phyloP scores from a whole-genome alignment of 495 filamentous ascomycete species.

The Hypoxylon subgilvum region DNA sequence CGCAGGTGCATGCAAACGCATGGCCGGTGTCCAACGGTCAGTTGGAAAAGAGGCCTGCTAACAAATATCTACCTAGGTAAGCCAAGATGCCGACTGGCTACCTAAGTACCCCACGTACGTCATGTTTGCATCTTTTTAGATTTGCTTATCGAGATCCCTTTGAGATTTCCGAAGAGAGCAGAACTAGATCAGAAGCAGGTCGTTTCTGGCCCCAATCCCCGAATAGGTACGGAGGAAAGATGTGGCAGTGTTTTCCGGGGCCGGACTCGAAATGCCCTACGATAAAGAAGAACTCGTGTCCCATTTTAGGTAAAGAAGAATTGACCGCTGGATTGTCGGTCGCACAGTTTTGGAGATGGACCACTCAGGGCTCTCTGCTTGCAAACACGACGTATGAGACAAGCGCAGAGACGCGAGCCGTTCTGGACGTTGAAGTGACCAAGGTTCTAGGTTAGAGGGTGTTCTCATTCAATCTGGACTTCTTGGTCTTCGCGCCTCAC shows the following conservation, averaged over 20 bases:
- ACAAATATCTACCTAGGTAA: too few species aligned
- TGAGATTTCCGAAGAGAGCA: neutral
- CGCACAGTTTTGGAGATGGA: constrained; percentile 19
- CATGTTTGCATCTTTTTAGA: neutral
- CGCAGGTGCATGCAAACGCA: constrained; percentile 39
- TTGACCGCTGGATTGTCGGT: constrained; percentile 33
- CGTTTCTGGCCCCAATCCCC: too few species aligned
- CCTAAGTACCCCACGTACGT: neutral
- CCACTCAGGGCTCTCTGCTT: constrained; percentile 24
- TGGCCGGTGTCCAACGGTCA: constrained; percentile 14
- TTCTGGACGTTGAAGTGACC: constrained; percentile 11
- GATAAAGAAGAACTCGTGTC: constrained; percentile 23
- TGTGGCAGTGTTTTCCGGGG: neutral
- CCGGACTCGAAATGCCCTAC: neutral
- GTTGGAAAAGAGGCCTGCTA: too few species aligned
- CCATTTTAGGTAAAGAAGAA: constrained; percentile 14
- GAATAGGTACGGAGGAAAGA: neutral
- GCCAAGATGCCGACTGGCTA: too few species aligned
- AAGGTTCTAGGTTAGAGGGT: neutral
- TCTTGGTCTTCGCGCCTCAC: neutral
- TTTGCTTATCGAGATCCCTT: constrained; percentile 1
- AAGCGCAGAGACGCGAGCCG: constrained; percentile 23
- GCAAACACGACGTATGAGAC: constrained; percentile 39
- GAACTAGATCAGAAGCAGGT: neutral
- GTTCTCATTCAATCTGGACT: constrained; percentile 14